phyloP scores from a whole-genome alignment of 495 filamentous ascomycete species.

The Cetradonia linearis region DNA sequence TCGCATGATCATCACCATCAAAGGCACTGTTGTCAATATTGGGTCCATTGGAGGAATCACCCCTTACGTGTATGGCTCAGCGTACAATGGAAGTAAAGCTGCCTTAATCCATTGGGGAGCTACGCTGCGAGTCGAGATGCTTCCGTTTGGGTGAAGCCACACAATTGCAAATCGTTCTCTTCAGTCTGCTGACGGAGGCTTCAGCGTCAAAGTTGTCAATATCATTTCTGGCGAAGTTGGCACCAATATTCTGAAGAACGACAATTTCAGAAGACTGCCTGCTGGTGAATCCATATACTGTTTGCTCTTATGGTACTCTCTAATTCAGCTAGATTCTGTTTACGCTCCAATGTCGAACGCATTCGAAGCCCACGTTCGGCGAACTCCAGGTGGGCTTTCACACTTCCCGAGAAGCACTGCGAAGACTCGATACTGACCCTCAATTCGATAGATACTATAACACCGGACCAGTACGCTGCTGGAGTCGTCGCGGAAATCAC shows the following conservation, averaged over 20 bases:
- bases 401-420: too few relatives aligned
- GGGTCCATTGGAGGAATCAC: constrained; percentile 29
- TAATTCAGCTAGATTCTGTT: too few relatives aligned
- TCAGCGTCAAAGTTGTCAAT: constrained; percentile 18
- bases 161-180: not conserved
- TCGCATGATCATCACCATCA: constrained; percentile 19
- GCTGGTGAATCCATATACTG: too few relatives aligned
- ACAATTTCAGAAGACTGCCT: constrained; percentile 22
- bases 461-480: too few relatives aligned
- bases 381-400: not conserved
- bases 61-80: constrained; percentile 30
- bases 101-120: constrained; percentile 28
- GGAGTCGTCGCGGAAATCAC: too few relatives aligned
- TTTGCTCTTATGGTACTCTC: too few relatives aligned
- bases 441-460: too few relatives aligned
- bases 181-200: too few relatives aligned
- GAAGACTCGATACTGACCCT: too few relatives aligned
- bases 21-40: constrained; percentile 28
- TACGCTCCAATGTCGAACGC: not conserved
- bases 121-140: constrained; percentile 30
- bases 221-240: constrained; percentile 31
- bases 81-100: constrained; percentile 31
- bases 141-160: constrained; percentile 21
- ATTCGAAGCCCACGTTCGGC: not conserved
- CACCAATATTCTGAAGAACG: constrained; percentile 31